These are phyloP conservation scores for Saccharomycopsis sp. DNA, from an alignment of 805 yeast species.

Conservation along the genomic window DNA sequence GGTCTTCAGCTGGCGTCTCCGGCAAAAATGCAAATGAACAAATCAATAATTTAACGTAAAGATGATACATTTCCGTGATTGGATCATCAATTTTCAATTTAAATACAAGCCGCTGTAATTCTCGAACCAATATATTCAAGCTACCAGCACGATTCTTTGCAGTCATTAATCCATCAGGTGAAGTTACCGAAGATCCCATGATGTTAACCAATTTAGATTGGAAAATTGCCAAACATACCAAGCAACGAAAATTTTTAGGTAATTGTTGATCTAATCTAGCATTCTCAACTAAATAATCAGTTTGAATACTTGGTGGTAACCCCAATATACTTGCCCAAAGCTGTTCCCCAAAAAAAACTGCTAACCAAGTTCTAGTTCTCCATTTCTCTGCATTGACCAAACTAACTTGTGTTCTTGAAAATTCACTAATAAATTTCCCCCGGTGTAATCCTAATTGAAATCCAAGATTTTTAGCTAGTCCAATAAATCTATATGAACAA, in stretches of 20 bases:
- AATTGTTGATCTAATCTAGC: slow-evolving; percentile 60
- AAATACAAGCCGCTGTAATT: slow-evolving; percentile 63
- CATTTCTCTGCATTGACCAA: slow-evolving; percentile 88
- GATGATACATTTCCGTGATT: slow-evolving; percentile 67
- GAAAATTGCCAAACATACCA: slow-evolving; percentile 69
- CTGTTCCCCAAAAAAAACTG: slow-evolving; percentile 81
- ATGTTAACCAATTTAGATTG: slow-evolving; percentile 78
- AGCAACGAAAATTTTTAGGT: slow-evolving; percentile 65
- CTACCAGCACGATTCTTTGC: slow-evolving; percentile 78
- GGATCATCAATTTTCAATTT: slow-evolving; percentile 59
- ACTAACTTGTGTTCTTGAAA: slow-evolving; percentile 81
- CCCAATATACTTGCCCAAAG: slow-evolving; percentile 87
- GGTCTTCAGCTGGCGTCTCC: slow-evolving; percentile 81
- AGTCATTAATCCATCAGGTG: slow-evolving; percentile 86
- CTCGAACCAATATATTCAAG: slow-evolving; percentile 68
- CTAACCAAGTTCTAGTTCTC: slow-evolving; percentile 91
- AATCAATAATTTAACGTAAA: slow-evolving; percentile 72
- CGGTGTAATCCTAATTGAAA: slow-evolving; percentile 85
- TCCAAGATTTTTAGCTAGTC: slow-evolving; percentile 77
- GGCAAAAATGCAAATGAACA: slow-evolving; percentile 90
- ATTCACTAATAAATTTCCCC: slow-evolving; percentile 86
- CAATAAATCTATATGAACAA: slow-evolving; percentile 82
- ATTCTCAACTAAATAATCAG: slow-evolving; percentile 74
- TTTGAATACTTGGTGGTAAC: slow-evolving; percentile 76
- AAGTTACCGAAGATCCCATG: slow-evolving; percentile 78